Percentiles rank a stretch among this genome's conserved stretches.
phyloP scores from a whole-genome alignment of 1,284 basidiomycete species.

The Cryptococcus sp. region DNA sequence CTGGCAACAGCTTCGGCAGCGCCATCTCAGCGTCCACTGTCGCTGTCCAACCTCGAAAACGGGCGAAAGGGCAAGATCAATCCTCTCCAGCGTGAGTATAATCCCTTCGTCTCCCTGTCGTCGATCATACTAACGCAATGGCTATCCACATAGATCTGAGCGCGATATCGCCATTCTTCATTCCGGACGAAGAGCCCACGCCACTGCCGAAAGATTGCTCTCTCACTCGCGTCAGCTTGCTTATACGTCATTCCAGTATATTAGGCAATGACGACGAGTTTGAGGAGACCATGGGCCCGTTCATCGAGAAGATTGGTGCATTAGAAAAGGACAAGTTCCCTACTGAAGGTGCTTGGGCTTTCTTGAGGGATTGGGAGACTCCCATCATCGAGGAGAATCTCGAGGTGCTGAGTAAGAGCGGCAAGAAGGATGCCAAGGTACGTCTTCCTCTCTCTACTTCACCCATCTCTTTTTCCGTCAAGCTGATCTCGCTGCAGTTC shows the following conservation, averaged over 20 bases:
- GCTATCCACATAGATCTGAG: constrained; percentile 34
- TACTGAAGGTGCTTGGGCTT: constrained; percentile 40
- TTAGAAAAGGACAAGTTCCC: constrained; percentile 29
- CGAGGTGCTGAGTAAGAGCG: constrained; percentile 62
- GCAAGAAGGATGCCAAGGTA: constrained; percentile 49
- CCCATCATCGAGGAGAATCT: constrained; percentile 67
- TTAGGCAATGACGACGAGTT: constrained; percentile 55
- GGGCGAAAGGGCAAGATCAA: constrained; percentile 15
- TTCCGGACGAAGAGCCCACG: constrained; percentile 38
- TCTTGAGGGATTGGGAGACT: constrained; percentile 51
- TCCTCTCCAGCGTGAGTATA: constrained; percentile 34
- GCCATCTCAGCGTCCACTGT: background rate
- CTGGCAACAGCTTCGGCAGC: background rate
- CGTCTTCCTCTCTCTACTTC: constrained; percentile 1
- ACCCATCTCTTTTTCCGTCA: no score
- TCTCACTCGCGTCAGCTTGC: constrained; percentile 38
- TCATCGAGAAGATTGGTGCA: constrained; percentile 49
- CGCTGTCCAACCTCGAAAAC: background rate
- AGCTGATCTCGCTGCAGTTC: constrained; percentile 8
- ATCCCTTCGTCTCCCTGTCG: background rate
- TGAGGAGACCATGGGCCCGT: constrained; percentile 53
- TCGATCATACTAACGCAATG: constrained; percentile 3
- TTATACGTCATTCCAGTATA: constrained; percentile 53
- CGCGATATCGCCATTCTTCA: constrained; percentile 50
- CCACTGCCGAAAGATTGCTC: constrained; percentile 38